Conservation (phyloP, 148 eudicot species). For the Arbutus unedo region DNA sequence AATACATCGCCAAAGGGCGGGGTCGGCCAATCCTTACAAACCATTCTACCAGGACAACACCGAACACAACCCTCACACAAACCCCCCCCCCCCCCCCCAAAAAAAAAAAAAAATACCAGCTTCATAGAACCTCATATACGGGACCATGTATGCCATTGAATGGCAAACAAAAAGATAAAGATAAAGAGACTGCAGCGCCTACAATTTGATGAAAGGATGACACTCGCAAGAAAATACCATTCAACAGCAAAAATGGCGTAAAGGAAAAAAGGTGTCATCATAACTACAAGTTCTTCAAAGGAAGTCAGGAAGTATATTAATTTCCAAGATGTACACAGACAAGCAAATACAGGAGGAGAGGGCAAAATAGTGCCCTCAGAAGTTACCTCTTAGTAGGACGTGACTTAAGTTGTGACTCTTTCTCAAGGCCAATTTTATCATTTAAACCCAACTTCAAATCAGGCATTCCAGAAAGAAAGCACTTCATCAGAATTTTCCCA, state of each 20-base stretch:
- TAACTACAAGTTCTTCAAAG: neutral
- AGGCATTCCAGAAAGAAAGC: constrained; percentile 99
- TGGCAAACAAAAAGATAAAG: neutral
- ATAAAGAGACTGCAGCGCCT: neutral
- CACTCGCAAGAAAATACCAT: neutral
- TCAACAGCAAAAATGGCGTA: neutral
- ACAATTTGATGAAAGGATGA: neutral
- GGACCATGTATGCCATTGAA: neutral
- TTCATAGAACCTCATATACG: neutral
- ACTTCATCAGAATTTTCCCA: constrained; percentile 97
- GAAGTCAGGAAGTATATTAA: neutral
- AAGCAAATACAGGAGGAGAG: neutral
- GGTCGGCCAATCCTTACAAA: neutral
- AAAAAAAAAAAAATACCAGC: neutral
- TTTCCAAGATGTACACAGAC: neutral
- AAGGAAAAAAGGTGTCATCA: neutral
- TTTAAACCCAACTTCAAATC: constrained; percentile 97
- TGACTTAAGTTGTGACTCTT: constrained; percentile 89
- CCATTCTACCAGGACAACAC: neutral
- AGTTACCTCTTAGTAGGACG: constrained; percentile 94
- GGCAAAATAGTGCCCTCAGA: constrained; percentile 10
- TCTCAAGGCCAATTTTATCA: constrained; percentile 99
- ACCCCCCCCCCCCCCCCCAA: no score
- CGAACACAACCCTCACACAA: no score
- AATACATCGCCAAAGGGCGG: neutral